Percentiles rank a stretch among this genome's conserved stretches.
These are phyloP conservation scores for Aegilops sharonensis DNA, from an alignment of 176 grass and related monocot species.

Conservation along the genomic window DNA sequence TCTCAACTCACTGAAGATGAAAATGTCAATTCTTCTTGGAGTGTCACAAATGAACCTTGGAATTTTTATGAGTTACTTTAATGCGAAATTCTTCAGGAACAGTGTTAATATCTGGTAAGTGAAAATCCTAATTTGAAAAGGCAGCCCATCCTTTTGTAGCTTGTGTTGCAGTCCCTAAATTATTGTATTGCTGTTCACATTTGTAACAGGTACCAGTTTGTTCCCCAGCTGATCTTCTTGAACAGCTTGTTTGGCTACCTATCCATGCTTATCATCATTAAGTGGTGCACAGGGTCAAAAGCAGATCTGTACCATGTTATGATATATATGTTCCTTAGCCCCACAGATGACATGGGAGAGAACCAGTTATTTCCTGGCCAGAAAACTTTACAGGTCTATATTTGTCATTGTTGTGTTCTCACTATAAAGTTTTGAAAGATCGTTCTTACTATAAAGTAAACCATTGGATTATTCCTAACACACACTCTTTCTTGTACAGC, in stretches of 20 bases:
- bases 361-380: constrained; percentile 92
- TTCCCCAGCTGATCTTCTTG: constrained; percentile 93
- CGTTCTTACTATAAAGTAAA: not conserved
- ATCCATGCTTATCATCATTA: constrained; percentile 79
- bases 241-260: constrained; percentile 96
- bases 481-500: constrained; percentile 27
- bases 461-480: not conserved
- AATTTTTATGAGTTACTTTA: constrained; percentile 90
- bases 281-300: constrained; percentile 94
- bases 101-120: constrained; percentile 78
- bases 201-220: constrained; percentile 68
- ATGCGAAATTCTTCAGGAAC: constrained; percentile 79
- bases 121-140: constrained; percentile 15
- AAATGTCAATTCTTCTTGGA: constrained; percentile 98
- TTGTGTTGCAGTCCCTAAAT: not conserved
- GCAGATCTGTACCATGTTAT: constrained; percentile 93
- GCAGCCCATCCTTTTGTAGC: not conserved
- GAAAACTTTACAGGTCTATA: constrained; percentile 75
- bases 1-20: constrained; percentile 97
- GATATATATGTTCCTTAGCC: constrained; percentile 99
- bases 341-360: constrained; percentile 83
- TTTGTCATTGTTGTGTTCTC: constrained; percentile 3
- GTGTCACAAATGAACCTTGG: constrained; percentile 99
- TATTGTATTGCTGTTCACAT: constrained; percentile 18
- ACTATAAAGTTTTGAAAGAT: not conserved